Conservation (phyloP, 495 filamentous ascomycete genomes). For the Podospora sp. region DNA sequence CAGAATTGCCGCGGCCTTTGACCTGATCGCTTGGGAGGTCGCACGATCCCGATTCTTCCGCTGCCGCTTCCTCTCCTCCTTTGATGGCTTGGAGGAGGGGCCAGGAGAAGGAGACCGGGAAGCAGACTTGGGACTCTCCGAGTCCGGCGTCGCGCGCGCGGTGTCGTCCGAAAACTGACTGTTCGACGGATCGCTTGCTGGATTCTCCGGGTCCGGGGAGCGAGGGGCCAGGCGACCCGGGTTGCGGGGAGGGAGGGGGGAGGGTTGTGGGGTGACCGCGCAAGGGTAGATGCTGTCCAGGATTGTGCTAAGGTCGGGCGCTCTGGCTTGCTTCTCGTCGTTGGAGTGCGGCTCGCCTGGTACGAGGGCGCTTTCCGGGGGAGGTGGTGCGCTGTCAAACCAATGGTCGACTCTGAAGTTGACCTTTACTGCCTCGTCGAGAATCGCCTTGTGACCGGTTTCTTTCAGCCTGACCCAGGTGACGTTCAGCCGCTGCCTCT, state of each 20-base stretch:
- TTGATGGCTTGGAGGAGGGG: background rate
- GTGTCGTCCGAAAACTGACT: too few species aligned
- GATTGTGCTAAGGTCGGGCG: background rate
- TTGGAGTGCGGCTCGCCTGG: background rate
- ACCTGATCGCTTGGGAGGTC: too few species aligned
- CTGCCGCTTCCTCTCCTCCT: too few species aligned
- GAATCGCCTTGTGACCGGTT: background rate
- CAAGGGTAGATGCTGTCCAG: background rate
- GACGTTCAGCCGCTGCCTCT: background rate
- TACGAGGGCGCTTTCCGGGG: background rate
- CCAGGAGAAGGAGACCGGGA: background rate
- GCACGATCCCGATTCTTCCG: too few species aligned
- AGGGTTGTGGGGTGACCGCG: background rate
- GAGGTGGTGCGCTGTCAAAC: background rate
- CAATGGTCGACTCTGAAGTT: background rate
- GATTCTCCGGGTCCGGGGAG: background rate
- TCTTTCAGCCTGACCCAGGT: background rate
- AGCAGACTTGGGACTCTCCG: too few species aligned
- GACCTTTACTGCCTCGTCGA: background rate
- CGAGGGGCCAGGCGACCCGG: background rate
- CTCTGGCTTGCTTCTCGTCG: background rate
- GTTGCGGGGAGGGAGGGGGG: background rate
- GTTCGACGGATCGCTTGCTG: background rate
- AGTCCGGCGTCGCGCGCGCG: too few species aligned
- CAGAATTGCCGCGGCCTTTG: too few species aligned